phyloP scores from a whole-genome alignment of 2,329 filamentous ascomycete genomes.

The Pezicula rhizophila region DNA sequence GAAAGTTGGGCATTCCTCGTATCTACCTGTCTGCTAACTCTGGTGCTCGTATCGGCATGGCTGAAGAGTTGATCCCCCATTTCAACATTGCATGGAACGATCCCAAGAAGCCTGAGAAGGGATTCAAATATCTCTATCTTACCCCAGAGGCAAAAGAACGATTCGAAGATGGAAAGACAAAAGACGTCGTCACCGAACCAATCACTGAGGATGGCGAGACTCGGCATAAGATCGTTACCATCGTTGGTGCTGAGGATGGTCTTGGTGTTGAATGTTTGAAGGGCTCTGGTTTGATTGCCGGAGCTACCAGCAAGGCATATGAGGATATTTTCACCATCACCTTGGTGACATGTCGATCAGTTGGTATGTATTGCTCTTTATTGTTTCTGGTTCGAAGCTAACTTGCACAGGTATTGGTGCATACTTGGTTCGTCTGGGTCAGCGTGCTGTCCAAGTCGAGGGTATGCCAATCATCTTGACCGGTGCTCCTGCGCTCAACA shows the following conservation, averaged over 20 bases:
- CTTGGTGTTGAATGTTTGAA: conserved; percentile 96
- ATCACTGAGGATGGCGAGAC: conserved; percentile 82
- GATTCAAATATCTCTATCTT: conserved; percentile 96
- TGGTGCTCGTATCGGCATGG: conserved; percentile 92
- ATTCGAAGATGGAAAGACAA: conserved; percentile 71
- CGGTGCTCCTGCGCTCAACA: conserved; percentile 95
- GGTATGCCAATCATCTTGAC: conserved; percentile 98
- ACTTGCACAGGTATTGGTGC: conserved; percentile 72
- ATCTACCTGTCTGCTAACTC: conserved; percentile 99
- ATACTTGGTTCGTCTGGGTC: conserved; percentile 94
- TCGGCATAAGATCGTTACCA: conserved; percentile 87
- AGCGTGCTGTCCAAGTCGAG: conserved; percentile 98
- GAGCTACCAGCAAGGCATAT: conserved; percentile 93
- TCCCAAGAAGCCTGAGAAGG: conserved; percentile 68
- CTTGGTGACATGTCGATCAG: conserved; percentile 93
- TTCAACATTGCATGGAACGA: conserved; percentile 98
- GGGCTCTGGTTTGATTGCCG: conserved; percentile 95
- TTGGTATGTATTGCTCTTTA: conserved; percentile 51
- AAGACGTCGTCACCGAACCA: conserved; percentile 82
- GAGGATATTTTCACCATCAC: conserved; percentile 99
- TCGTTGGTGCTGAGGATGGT: conserved; percentile 89
- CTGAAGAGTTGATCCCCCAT: conserved; percentile 92
- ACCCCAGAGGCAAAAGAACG: conserved; percentile 79
- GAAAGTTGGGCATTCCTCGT: conserved; percentile 88
- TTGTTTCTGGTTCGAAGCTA: conserved; percentile 22